These are phyloP conservation scores for Acorus calamus DNA, from an alignment of 106 monocot genomes.

Conservation along the genomic window DNA sequence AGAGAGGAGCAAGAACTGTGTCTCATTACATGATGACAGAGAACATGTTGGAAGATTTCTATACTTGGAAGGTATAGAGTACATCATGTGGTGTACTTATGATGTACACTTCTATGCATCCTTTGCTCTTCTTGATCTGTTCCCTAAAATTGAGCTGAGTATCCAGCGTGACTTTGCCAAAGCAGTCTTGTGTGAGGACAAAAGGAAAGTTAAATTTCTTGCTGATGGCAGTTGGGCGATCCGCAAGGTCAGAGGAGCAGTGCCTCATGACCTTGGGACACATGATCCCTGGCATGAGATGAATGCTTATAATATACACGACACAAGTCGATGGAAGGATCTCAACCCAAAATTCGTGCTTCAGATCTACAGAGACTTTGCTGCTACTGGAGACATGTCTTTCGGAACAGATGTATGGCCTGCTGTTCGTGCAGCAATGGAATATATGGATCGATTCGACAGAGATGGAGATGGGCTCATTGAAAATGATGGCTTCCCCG, in stretches of 20 bases:
- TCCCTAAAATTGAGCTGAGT: constrained; percentile 85
- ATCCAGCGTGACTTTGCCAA: constrained; percentile 90
- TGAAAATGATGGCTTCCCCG: constrained; percentile 99
- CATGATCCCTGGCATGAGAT: constrained; percentile 98
- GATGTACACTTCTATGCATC: constrained; percentile 99
- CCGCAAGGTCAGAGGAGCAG: constrained; percentile 85
- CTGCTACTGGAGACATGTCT: constrained; percentile 80
- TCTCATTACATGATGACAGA: constrained; percentile 5
- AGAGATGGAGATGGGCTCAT: constrained; percentile 94
- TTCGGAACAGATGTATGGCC: constrained; percentile 90
- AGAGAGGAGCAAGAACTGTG: background rate
- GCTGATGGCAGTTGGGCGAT: constrained; percentile 81
- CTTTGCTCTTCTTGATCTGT: constrained; percentile 87
- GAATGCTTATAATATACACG: constrained; percentile 98
- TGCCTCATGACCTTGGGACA: constrained; percentile 95
- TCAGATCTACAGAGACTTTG: constrained; percentile 94
- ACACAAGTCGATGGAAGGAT: constrained; percentile 97
- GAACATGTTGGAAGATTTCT: constrained; percentile 85
- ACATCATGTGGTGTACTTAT: constrained; percentile 99
- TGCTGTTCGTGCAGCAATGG: constrained; percentile 81
- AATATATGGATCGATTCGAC: constrained; percentile 96
- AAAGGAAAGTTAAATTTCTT: constrained; percentile 73
- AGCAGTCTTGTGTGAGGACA: constrained; percentile 74
- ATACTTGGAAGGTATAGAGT: constrained; percentile 93
- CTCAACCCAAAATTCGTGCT: constrained; percentile 98